Evolutionary conservation across 2,329 filamentous ascomycete genomes (phyloP), one percentile per base, ranked within the genome.

Genomic region (Claviceps sp.): DNA sequence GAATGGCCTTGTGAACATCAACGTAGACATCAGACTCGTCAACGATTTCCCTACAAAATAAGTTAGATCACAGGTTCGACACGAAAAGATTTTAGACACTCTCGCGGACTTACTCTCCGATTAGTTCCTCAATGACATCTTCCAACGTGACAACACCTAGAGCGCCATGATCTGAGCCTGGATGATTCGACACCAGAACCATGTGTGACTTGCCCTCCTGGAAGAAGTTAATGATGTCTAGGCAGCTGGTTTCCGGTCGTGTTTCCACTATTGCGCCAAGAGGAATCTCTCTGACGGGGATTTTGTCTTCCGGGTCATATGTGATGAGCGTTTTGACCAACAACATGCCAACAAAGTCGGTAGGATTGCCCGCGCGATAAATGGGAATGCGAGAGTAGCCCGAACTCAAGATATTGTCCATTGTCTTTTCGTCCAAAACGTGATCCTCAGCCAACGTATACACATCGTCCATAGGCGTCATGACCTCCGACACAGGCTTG

Each of bases 221-320:
- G 73, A 98, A 98, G 69, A 96, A 98, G 71, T 98, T 98, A 70
- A 98, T 89, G 62, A 98, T 97, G 66, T 98, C 93, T 52, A 98
- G 71, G 65, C 93, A 98, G 71, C 90, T 96, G 0, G 93, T 98
- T 64, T 96, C 89, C 0, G 93, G 89, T 9, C 88, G 81, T 0
- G 93, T 98, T 67, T 98, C 93, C 1, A 94, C 93, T 6, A 98
- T 79, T 0, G 93, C 96, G 14, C 93, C 93, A 49, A 98, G 75
- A 7, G 89, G 84, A 64, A 98, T 96, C 55, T 97, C 91, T 55
- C 85, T 79, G 38, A 98, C 93, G 20, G 81, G 81, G 62, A 86
- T 87, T 63, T 79, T 81, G 63, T 98, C 93, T 67, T 98, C 93
- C 0, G 93, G 93, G 58, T 98, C 93, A 65, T 98, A 98, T 0